These are phyloP conservation scores for Globisporangium mamillatum DNA, from an alignment of 352 stramenopile species.

Conservation along the genomic window DNA sequence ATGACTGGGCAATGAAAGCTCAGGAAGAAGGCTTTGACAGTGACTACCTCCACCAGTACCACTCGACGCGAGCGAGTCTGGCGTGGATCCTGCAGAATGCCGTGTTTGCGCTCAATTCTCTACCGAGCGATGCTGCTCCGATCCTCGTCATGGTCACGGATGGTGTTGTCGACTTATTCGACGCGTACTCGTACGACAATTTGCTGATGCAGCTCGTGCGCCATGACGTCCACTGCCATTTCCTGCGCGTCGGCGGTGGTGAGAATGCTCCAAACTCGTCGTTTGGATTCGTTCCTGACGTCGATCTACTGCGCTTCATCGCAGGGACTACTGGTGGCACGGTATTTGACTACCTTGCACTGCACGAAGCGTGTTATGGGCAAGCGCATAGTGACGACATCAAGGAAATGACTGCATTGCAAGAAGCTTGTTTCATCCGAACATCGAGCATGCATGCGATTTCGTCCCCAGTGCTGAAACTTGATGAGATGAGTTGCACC, in stretches of 20 bases:
- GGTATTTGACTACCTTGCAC: constrained; percentile 58
- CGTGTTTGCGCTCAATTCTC: constrained; percentile 83
- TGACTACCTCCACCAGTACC: constrained; percentile 17
- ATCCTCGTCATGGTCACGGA: constrained; percentile 85
- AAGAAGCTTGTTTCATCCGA: constrained; percentile 59
- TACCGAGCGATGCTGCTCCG: constrained; percentile 69
- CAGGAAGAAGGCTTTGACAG: constrained; percentile 23
- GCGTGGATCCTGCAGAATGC: constrained; percentile 83
- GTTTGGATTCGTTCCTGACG: constrained; percentile 85
- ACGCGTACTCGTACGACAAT: constrained; percentile 82
- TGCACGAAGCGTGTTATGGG: constrained; percentile 57
- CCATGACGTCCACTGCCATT: constrained; percentile 86
- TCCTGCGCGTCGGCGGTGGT: constrained; percentile 64
- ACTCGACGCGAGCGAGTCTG: constrained; percentile 46
- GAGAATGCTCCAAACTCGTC: constrained; percentile 59
- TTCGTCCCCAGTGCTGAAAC: constrained; percentile 56
- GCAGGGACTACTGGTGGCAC: constrained; percentile 64
- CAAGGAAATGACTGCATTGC: constrained; percentile 60
- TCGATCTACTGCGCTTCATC: constrained; percentile 74
- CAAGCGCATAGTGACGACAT: constrained; percentile 27
- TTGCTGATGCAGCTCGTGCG: constrained; percentile 87
- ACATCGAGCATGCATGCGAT: constrained; percentile 70
- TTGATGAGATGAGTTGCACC: constrained; percentile 66
- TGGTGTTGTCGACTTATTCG: constrained; percentile 75
- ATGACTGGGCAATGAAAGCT: constrained; percentile 63